Percentiles rank a stretch among this genome's conserved stretches.
phyloP scores from a whole-genome alignment of 495 filamentous ascomycete genomes.

The Penicillium flavigenum region DNA sequence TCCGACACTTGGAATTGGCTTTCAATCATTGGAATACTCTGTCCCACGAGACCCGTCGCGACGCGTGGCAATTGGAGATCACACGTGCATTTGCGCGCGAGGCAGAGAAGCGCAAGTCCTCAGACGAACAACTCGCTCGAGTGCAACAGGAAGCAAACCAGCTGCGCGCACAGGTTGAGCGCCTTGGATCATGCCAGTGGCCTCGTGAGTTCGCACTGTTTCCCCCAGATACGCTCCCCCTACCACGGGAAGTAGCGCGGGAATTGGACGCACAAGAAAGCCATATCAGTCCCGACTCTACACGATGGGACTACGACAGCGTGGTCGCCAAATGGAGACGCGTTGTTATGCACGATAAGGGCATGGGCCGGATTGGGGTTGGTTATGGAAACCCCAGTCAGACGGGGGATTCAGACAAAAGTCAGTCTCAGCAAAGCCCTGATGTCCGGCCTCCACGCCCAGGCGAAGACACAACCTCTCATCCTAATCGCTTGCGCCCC shows the following conservation, averaged over 20 bases:
- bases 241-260: constrained; percentile 49
- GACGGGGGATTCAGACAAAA: constrained; percentile 18
- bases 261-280: constrained; percentile 42
- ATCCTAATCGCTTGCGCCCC: constrained; percentile 26
- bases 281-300: constrained; percentile 35
- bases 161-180: constrained; percentile 67
- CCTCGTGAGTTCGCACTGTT: constrained; percentile 69
- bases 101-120: constrained; percentile 60
- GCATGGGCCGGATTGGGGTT: constrained; percentile 46
- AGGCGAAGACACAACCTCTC: constrained; percentile 32
- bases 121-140: constrained; percentile 59
- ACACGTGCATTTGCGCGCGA: constrained; percentile 69
- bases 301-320: constrained; percentile 56
- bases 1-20: constrained; percentile 64
- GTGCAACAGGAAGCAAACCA: constrained; percentile 71
- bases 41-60: constrained; percentile 52
- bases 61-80: constrained; percentile 77
- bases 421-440: constrained; percentile 19
- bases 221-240: constrained; percentile 60
- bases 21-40: constrained; percentile 70
- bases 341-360: constrained; percentile 51
- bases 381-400: constrained; percentile 24
- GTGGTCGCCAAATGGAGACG: constrained; percentile 59
- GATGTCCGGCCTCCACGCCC: constrained; percentile 27
- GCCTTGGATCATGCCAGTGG: constrained; percentile 65